Evolutionary conservation across 345 rosid genomes (phyloP), one percentile per base, ranked within the genome.

Genomic region (Melaleuca quinquenervia): DNA sequence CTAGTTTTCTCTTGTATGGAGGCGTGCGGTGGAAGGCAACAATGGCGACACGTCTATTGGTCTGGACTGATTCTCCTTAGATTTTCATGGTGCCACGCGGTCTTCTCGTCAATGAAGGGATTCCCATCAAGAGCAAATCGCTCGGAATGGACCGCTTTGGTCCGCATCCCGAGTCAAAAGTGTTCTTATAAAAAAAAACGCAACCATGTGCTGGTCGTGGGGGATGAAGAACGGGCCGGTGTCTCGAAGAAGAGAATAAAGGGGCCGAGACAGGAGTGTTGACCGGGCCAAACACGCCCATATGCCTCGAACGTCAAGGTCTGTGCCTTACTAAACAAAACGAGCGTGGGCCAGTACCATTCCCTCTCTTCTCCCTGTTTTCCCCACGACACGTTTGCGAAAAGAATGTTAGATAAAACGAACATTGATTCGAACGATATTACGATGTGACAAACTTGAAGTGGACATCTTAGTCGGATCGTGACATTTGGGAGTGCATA

Each of bases 161-260:
- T n/a, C 16, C 7, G 3, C 11, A 26, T 58, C 18, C n/a, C 18
- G 0, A 12, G 36, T 15, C n/a, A 18, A 58, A n/a, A 13, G 70
- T 18, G n/a, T 16, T 58, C 6, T n/a, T 12, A 1, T 0, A 1
- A 13, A 2, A 12, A 12, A 0, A 13, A 3, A 26, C 70, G 6
- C 18, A 32, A 6, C 3, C 70, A 13, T n/a, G 70, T 58, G 36
- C 70, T 58, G n/a, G 70, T n/a, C 29, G 64, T 5, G 36, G 32
- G 12, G 70, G 70, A 58, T 32, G 1, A 12, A 12, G 6, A 27
- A n/a, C 6, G 9, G 70, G 70, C 14, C n/a, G 18, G 12, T 58
- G 70, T 6, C 32, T 58, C 14, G 13, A 5, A n/a, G 70, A 18
- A 58, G 70, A n/a, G 70, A 58, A 58, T 8, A 58, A n/a, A 1